Percentiles rank a stretch among this genome's conserved stretches.
phyloP scores from a whole-genome alignment of 1,284 basidiomycete genomes.

The Hemileia vastatrix region DNA sequence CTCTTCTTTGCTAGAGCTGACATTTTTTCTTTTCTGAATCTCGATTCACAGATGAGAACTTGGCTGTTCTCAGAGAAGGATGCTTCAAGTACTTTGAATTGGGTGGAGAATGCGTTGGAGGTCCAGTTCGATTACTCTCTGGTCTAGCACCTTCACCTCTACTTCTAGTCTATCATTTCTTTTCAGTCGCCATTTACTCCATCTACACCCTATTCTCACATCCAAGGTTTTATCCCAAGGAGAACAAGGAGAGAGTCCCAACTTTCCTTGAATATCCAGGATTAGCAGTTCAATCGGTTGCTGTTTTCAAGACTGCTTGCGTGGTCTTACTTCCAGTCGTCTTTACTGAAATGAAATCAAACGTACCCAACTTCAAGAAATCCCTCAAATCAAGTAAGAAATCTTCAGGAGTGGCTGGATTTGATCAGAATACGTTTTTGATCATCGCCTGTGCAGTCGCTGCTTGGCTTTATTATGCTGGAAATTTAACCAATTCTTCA shows the following conservation, averaged over 20 bases:
- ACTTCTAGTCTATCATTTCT: conserved; percentile 82
- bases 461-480: background rate
- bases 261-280: conserved; percentile 31
- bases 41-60: conserved; percentile 62
- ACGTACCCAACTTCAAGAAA: conserved; percentile 20
- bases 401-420: background rate
- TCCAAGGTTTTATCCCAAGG: conserved; percentile 45
- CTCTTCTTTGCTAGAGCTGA: no score
- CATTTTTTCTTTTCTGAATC: no score
- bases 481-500: no score
- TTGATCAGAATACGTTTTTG: background rate
- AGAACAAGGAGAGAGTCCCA: conserved; percentile 12
- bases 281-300: conserved; percentile 28
- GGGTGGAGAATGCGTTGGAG: conserved; percentile 78
- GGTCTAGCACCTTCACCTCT: conserved; percentile 65
- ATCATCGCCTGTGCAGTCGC: background rate
- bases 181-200: conserved; percentile 83
- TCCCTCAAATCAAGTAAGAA: background rate
- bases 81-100: conserved; percentile 97
- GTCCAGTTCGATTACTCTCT: conserved; percentile 75
- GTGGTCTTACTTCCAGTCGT: conserved; percentile 41
- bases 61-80: conserved; percentile 75
- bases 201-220: conserved; percentile 76
- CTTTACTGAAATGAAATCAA: conserved; percentile 37
- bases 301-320: conserved; percentile 41